Percentiles rank a stretch among this genome's conserved stretches.
These are phyloP conservation scores for Eimeria necatrix DNA, from an alignment of 169 alveolate species.

Conservation along the genomic window DNA sequence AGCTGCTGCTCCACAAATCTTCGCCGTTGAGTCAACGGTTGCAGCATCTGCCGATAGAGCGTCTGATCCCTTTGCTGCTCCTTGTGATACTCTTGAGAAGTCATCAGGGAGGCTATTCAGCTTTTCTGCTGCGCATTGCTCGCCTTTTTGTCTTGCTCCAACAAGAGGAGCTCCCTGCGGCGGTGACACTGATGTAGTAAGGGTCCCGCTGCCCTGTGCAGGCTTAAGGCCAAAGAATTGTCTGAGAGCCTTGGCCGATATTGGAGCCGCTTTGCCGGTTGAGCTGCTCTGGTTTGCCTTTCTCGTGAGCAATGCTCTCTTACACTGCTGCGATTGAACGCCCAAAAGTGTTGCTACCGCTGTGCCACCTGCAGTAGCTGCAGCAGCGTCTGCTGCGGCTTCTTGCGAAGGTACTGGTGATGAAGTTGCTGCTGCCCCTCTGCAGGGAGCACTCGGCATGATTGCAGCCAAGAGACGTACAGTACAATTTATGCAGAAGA, in stretches of 20 bases:
- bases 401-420: slow-evolving; percentile 1
- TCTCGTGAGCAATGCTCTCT: slow-evolving; percentile 23
- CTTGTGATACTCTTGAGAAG: neutral
- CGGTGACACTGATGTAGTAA: too few species aligned
- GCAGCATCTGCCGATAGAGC: neutral
- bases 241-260: slow-evolving; percentile 30
- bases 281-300: neutral
- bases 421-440: slow-evolving; percentile 51
- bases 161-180: neutral
- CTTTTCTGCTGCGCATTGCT: neutral
- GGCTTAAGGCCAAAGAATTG: slow-evolving; percentile 17
- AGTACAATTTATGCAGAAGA: neutral
- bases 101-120: neutral
- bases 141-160: neutral
- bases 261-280: slow-evolving; percentile 5
- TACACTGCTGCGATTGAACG: neutral
- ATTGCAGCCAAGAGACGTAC: neutral
- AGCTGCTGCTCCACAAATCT: neutral
- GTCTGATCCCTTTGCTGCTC: neutral
- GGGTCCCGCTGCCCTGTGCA: neutral
- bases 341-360: neutral
- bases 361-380: neutral
- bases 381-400: slow-evolving; percentile 24
- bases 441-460: slow-evolving; percentile 22
- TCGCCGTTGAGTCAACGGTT: neutral